Conservation (phyloP, 1,284 basidiomycete genomes). For the Apiotrichum laibachii region DNA sequence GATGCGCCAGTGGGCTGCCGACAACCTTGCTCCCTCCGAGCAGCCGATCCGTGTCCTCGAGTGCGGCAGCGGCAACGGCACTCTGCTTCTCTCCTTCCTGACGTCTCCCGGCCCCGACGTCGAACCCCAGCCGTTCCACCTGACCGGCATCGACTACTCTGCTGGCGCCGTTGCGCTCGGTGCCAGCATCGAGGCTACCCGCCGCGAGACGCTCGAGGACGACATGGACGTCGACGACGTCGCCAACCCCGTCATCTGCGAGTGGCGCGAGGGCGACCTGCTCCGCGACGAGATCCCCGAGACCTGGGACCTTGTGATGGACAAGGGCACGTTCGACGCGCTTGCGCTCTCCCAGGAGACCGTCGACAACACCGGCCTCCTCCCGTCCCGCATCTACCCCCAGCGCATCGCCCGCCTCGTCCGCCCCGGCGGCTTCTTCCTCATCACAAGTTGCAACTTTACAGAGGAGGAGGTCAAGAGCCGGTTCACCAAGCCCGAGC, state of each 20-base stretch:
- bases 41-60: conserved; percentile 39
- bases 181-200: conserved; percentile 30
- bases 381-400: conserved; percentile 48
- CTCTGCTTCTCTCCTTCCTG: conserved; percentile 49
- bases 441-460: conserved; percentile 53
- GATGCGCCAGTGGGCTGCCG: conserved; percentile 48
- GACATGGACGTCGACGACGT: conserved; percentile 39
- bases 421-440: conserved; percentile 45
- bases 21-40: conserved; percentile 30
- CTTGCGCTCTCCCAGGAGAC: conserved; percentile 41
- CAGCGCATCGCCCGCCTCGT: conserved; percentile 44
- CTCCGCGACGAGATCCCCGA: conserved; percentile 40
- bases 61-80: conserved; percentile 50
- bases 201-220: conserved; percentile 28
- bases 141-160: conserved; percentile 52
- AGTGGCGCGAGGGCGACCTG: conserved; percentile 45
- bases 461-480: conserved; percentile 50
- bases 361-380: conserved; percentile 28
- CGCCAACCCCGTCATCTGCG: conserved; percentile 32
- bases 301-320: conserved; percentile 50
- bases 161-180: conserved; percentile 35
- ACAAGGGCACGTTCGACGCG: conserved; percentile 52
- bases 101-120: conserved; percentile 30
- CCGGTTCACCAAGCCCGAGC: conserved; percentile 35
- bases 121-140: conserved; percentile 30